Evolutionary conservation across 176 grass and related monocot species (phyloP), one percentile per base, ranked within the genome.

Genomic region (Oryza rufipogon): DNA sequence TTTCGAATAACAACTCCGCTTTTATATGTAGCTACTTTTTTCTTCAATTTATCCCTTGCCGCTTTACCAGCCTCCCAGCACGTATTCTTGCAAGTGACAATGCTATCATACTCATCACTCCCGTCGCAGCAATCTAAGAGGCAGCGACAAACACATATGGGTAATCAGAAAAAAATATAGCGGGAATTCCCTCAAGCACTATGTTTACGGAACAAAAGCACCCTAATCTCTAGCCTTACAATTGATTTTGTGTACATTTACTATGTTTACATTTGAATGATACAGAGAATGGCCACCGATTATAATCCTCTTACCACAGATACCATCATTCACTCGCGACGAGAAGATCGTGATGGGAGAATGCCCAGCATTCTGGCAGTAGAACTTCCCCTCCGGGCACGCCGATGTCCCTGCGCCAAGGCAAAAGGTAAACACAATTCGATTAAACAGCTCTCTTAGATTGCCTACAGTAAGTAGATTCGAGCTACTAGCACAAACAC

Each of bases 41-140:
- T 99, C 88, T 91, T 92, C 84, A 99, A 81, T 66, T 89, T 99
- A 25, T 99, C 89, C 78, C 96, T 92, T 71, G 93, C 93, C 4
- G 74, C 89, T 88, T 96, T 99, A 33, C 96, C 96, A 86, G 96
- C 93, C 79, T 99, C 91, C 96, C 96, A 99, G 66, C 96, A 99
- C 42, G 96, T 96, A 81, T 99, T 96, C 64, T 91, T 88, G 64
- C 96, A 99, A 58, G 87, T 92, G 17, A 41, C 61, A 32, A 87
- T 92, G 70, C 89, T 89, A 78, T 89, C 90, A 68, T 99, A 96
- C 78, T 99, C 96, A 79, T 99, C 96, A 76, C 91, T 99, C 66
- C 96, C 96, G 86, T 99, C 96, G 44, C 96, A 99, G 64, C 96
- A 99, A 91, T 99, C 96, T 99, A 71, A 25, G 85, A 76, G 15